Percentiles rank a stretch among this genome's conserved stretches.
Conservation (phyloP, 441 rosid genomes). For the Mallotus japonicus region DNA sequence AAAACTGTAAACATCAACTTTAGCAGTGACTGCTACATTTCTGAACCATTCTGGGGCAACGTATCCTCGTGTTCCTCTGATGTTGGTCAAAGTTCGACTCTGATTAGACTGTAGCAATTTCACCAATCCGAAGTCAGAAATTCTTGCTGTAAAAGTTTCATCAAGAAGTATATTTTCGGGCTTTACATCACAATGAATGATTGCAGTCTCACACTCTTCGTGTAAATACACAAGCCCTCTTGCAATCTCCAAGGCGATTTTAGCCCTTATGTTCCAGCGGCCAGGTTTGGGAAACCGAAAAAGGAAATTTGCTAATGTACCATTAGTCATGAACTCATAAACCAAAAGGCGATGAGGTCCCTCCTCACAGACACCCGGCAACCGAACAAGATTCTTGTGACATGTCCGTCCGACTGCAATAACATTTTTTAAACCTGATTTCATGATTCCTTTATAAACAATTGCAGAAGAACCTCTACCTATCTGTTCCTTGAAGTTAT, state of each 20-base stretch:
- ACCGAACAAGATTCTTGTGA: slow-evolving; percentile 24
- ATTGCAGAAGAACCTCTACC: slow-evolving; percentile 24
- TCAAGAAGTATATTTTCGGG: slow-evolving; percentile 29
- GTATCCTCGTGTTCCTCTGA: slow-evolving; percentile 28
- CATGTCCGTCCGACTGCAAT: slow-evolving; percentile 20
- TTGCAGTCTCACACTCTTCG: slow-evolving; percentile 22
- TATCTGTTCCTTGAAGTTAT: slow-evolving; percentile 17
- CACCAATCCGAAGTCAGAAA: slow-evolving; percentile 26
- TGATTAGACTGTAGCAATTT: slow-evolving; percentile 19
- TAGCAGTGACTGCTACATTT: slow-evolving; percentile 26
- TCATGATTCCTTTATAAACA: slow-evolving; percentile 21
- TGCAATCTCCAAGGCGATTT: slow-evolving; percentile 20
- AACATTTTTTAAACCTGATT: not conserved
- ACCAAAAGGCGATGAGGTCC: slow-evolving; percentile 14
- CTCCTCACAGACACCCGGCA: slow-evolving; percentile 21
- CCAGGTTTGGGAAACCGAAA: slow-evolving; percentile 9
- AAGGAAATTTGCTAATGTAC: slow-evolving; percentile 19
- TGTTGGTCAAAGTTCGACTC: slow-evolving; percentile 15
- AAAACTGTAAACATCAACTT: slow-evolving; percentile 27
- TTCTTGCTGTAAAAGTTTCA: slow-evolving; percentile 12
- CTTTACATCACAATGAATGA: slow-evolving; percentile 27
- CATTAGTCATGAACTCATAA: slow-evolving; percentile 22
- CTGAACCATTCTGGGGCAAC: slow-evolving; percentile 29
- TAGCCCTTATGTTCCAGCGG: slow-evolving; percentile 18
- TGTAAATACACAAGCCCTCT: slow-evolving; percentile 24